Evolutionary conservation across 345 rosid genomes (phyloP), one percentile per base, ranked within the genome.

Genomic region (Syzygium jambos): DNA sequence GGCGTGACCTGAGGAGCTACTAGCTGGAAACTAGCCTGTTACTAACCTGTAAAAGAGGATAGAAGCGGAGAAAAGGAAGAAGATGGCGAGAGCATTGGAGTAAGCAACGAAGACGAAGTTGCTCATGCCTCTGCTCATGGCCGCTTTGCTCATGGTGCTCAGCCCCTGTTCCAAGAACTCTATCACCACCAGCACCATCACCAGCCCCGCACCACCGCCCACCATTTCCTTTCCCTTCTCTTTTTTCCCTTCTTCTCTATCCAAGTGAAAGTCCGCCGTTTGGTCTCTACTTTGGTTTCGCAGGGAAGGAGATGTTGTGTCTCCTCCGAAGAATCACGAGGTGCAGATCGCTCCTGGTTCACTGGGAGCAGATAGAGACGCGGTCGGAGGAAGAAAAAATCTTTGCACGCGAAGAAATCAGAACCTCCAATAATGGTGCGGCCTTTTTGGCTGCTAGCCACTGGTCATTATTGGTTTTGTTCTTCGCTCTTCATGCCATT

Each of bases 91-190:
- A 27, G 85, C 84, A 57, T 89, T 89, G 12, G 90, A 89, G 88
- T 93, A 90, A 78, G 89, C 84, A n/a, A 88, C 86, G 53, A 87
- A 86, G 41, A 92, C 84, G 85, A 86, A 93, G 52, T 87, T 84
- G 84, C 87, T 87, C 93, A 90, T 85, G 78, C 92, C 92, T 85
- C 52, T 57, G n/a, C 55, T 83, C 92, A 91, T 88, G 85, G 92
- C 90, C 53, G 89, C 93, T 91, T 93, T 93, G 86, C 57, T 90
- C 23, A 91, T 41, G 17, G 92, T 90, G 84, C 10, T 87, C 29
- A 87, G 41, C 52, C 90, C 90, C 78, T 89, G 91, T 19, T 89
- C 92, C 86, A 90, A 85, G 54, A 83, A 88, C 89, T 90, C 92
- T 23, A 87, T 34, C 51, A 59, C 77, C 85, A 90, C 85, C 94